Conservation (phyloP, 2,329 filamentous ascomycete genomes). For the Exophiala sp. region DNA sequence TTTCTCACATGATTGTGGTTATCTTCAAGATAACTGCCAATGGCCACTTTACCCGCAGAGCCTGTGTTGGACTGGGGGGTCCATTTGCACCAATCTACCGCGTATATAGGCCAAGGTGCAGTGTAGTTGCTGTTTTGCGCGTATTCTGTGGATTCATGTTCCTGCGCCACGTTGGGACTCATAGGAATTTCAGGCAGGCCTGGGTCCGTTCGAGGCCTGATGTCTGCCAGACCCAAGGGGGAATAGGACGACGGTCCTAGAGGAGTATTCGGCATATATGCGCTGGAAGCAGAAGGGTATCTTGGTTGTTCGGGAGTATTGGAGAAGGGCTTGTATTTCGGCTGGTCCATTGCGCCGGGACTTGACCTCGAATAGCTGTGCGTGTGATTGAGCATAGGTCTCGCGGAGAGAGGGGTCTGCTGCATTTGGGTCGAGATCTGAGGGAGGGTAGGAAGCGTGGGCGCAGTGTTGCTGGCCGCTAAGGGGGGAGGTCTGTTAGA, state of each 20-base stretch:
- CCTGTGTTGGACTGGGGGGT: conserved; percentile 59
- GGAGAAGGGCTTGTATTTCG: conserved; percentile 58
- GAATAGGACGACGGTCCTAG: conserved; percentile 67
- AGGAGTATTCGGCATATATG: conserved; percentile 49
- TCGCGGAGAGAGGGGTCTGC: conserved; percentile 52
- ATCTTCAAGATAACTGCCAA: conserved; percentile 95
- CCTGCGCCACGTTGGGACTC: conserved; percentile 52
- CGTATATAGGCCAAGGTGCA: conserved; percentile 91
- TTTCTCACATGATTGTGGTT: conserved; percentile 82
- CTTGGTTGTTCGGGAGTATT: conserved; percentile 59
- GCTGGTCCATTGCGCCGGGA: conserved; percentile 57
- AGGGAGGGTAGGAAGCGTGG: conserved; percentile 53
- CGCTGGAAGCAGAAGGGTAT: conserved; percentile 49
- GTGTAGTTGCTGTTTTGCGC: conserved; percentile 83
- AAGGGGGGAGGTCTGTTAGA: conserved; percentile 48
- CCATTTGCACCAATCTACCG: conserved; percentile 99
- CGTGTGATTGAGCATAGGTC: conserved; percentile 59
- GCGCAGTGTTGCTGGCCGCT: conserved; percentile 50
- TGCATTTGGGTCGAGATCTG: conserved; percentile 42
- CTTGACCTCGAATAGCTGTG: conserved; percentile 82
- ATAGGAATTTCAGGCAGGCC: conserved; percentile 66
- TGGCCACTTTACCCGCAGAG: conserved; percentile 82
- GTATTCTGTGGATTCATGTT: conserved; percentile 61
- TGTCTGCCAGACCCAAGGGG: conserved; percentile 84
- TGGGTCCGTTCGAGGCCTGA: conserved; percentile 78